Evolutionary conservation across 306 rosid genomes (phyloP), one percentile per base, ranked within the genome.

Genomic region (Cyclanthera cordifolia): DNA sequence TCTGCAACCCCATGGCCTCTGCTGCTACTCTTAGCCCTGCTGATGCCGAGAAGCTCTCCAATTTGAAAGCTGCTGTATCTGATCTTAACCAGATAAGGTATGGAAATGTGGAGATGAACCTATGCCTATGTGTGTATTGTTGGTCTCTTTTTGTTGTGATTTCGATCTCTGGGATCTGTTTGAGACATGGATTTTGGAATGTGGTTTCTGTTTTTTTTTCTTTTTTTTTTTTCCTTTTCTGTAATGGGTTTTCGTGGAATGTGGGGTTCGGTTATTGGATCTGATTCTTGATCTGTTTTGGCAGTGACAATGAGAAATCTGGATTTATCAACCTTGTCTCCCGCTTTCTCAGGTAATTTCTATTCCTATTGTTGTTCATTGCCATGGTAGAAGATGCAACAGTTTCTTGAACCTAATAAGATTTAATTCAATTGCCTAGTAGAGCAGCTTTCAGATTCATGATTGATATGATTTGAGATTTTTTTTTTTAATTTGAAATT

Each of bases 321-420:
- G 98, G 98, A 76, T 89, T 84, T 85, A 71, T 86, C 88, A 93
- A 41, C 87, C 98, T 93, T 45, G 86, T 93, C 43, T 19, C 90
- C 73, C 98, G 98, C 69, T 93, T 83, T 70, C 94, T 93, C 81
- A 87, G 98, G 98, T 92, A 28, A 75, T 56, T 55, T 71, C 8
- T 58, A 73, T 39, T 53, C 19, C 7, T 51, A 12, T 45, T 53
- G 12, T 66, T 48, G 7, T 71, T 8, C 52, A 16, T 66, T 46
- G 54, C 54, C 20, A 21, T 66, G 52, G 12, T 27, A 43, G 53
- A 21, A 34, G 20, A 13, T 24, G 53, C 19, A 13, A 24, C 43
- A 10, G 41, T 19, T 37, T 43, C 47, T 63, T 63, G 69, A 41
- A 20, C 69, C 49, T 56, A 27, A 6, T 48, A 43, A 41, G 32